phyloP scores from a whole-genome alignment of 495 filamentous ascomycete genomes.

The Hyaloscypha variabilis region DNA sequence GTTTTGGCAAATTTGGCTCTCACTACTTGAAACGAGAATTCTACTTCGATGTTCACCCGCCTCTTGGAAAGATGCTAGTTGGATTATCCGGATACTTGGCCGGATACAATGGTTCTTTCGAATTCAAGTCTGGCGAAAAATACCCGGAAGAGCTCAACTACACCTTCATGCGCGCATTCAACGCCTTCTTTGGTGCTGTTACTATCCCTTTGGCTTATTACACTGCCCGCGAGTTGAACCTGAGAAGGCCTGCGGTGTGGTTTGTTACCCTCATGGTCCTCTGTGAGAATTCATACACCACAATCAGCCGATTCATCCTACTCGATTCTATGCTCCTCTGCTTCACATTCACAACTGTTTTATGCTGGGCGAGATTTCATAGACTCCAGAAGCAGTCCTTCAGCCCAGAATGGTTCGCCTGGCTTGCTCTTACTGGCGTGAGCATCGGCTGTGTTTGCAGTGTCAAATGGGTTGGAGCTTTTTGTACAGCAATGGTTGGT shows the following conservation, averaged over 20 bases:
- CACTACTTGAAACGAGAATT: constrained; percentile 98
- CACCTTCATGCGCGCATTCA: constrained; percentile 98
- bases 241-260: constrained; percentile 87
- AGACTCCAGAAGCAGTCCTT: constrained; percentile 81
- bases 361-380: constrained; percentile 97
- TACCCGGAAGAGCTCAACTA: constrained; percentile 95
- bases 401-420: constrained; percentile 84
- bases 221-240: constrained; percentile 87
- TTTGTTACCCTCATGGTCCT: constrained; percentile 94
- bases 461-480: constrained; percentile 96
- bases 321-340: constrained; percentile 98
- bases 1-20: constrained; percentile 98
- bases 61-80: constrained; percentile 97
- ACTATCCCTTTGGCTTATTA: constrained; percentile 95
- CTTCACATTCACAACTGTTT: constrained; percentile 93
- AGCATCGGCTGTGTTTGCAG: constrained; percentile 98
- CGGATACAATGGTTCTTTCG: constrained; percentile 98
- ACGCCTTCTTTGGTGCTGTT: constrained; percentile 88
- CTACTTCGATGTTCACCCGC: constrained; percentile 99
- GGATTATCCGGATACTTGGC: constrained; percentile 94
- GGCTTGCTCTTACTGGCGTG: constrained; percentile 88
- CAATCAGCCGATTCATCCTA: constrained; percentile 96
- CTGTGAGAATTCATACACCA: constrained; percentile 98
- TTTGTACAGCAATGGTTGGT: constrained; percentile 91
- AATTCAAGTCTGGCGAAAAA: constrained; percentile 97